These are phyloP conservation scores for Perilla frutescens DNA, from an alignment of 257 asterid species.

Conservation along the genomic window DNA sequence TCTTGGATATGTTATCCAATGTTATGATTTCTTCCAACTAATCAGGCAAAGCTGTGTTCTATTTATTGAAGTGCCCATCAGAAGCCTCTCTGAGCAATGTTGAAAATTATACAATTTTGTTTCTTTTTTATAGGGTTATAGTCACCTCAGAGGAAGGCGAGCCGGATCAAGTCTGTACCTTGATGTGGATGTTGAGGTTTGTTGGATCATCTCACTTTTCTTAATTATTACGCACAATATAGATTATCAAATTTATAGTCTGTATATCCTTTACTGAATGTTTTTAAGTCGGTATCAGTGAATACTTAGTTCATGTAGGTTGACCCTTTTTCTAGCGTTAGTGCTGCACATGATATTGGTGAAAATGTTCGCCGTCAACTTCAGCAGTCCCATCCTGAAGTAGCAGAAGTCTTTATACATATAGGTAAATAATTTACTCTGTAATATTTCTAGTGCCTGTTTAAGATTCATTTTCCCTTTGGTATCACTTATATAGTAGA, in stretches of 20 bases:
- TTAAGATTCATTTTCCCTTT: background rate
- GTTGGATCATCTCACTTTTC: slow-evolving; percentile 26
- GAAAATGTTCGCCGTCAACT: slow-evolving; percentile 75
- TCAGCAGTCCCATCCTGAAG: slow-evolving; percentile 78
- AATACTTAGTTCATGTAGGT: slow-evolving; percentile 55
- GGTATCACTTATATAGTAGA: background rate
- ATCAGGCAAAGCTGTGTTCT: too few relatives aligned
- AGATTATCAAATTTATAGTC: background rate
- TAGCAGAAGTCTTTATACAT: slow-evolving; percentile 93
- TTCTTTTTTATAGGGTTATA: slow-evolving; percentile 63
- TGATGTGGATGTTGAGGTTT: slow-evolving; percentile 88
- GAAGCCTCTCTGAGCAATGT: background rate
- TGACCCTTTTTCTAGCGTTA: slow-evolving; percentile 93
- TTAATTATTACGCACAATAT: slow-evolving; percentile 1
- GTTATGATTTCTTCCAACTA: background rate
- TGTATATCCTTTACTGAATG: background rate
- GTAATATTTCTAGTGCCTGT: background rate
- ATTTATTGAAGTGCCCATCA: background rate
- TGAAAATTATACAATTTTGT: background rate
- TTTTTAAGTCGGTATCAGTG: slow-evolving; percentile 26
- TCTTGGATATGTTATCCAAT: background rate
- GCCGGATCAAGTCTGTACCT: slow-evolving; percentile 94
- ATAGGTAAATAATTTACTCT: slow-evolving; percentile 53
- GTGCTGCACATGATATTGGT: slow-evolving; percentile 91
- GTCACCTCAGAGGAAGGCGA: slow-evolving; percentile 88